A percentile compares a stretch with the other conserved stretches of the same genome.
Evolutionary conservation across 148 eudicot genomes (phyloP).

Genomic region (Rhododendron mucronatum): DNA sequence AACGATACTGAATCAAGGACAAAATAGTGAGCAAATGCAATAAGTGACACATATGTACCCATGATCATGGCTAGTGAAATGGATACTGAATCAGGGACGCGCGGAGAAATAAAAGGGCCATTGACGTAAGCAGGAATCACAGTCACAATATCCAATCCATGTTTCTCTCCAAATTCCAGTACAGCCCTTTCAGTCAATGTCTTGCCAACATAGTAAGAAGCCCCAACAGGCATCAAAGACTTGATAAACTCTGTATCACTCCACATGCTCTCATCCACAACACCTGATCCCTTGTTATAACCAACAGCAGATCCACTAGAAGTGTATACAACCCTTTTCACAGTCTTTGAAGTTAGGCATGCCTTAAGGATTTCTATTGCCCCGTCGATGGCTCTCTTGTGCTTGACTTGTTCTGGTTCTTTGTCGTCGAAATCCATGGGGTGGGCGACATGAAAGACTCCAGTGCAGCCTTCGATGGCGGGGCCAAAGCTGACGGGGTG

Average conservation of each 20-base stretch:
- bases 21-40: background rate
- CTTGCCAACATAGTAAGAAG: constrained; percentile 30
- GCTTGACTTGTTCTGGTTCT: constrained; percentile 25
- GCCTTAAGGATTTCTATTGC: constrained; percentile 23
- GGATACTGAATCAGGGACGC: constrained; percentile 25
- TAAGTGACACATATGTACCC: constrained; percentile 21
- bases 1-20: no score
- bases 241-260: constrained; percentile 25
- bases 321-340: constrained; percentile 41
- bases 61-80: constrained; percentile 24
- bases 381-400: constrained; percentile 21
- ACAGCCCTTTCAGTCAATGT: constrained; percentile 39
- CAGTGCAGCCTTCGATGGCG: constrained; percentile 41
- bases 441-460: constrained; percentile 47
- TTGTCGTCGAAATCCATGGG: constrained; percentile 23
- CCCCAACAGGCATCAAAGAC: background rate
- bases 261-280: constrained; percentile 32
- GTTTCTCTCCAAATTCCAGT: constrained; percentile 26
- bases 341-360: constrained; percentile 33
- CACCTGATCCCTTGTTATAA: background rate
- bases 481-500: constrained; percentile 25
- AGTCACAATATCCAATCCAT: constrained; percentile 31
- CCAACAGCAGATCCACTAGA: constrained; percentile 28
- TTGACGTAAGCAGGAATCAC: constrained; percentile 24
- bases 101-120: constrained; percentile 36